Evolutionary conservation across 2,329 filamentous ascomycete genomes (phyloP).

Genomic region (Chaetomiaceae sp.): DNA sequence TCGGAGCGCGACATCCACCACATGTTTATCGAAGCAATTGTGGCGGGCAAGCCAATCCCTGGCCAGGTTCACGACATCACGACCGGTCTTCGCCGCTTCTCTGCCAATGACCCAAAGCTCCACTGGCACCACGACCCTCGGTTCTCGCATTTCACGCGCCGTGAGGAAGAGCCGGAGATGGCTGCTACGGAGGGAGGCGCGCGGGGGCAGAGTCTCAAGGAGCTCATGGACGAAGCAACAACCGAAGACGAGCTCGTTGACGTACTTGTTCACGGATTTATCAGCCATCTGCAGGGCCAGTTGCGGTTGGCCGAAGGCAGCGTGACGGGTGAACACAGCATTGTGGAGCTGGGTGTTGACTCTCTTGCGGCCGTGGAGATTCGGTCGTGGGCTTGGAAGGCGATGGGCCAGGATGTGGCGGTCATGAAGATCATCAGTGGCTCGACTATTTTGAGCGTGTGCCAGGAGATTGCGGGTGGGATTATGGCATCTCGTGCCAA

Average conservation of each 20-base stretch:
- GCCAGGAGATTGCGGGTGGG: conserved; percentile 15
- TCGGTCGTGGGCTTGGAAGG: conserved; percentile 43
- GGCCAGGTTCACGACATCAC: conserved; percentile 35
- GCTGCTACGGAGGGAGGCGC: no score
- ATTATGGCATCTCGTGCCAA: no score
- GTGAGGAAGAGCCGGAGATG: no score
- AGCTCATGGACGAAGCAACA: conserved; percentile 28
- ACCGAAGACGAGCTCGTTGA: conserved; percentile 25
- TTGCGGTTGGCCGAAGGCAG: conserved; percentile 31
- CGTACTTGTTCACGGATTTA: conserved; percentile 30
- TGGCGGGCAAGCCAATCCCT: conserved; percentile 34
- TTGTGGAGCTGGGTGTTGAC: conserved; percentile 39
- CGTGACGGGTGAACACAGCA: conserved; percentile 31
- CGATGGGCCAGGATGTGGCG: conserved; percentile 39
- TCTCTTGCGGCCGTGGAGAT: conserved; percentile 41
- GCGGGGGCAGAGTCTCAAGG: conserved; percentile 25
- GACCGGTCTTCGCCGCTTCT: conserved; percentile 39
- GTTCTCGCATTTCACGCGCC: conserved; percentile 37
- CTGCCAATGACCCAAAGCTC: conserved; percentile 29
- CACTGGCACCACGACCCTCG: conserved; percentile 43
- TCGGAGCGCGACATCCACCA: conserved; percentile 50
- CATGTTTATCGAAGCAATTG: conserved; percentile 49
- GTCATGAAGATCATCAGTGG: conserved; percentile 43
- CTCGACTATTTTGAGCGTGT: conserved; percentile 26
- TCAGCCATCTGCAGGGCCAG: conserved; percentile 29